Base-by-base conservation (phyloP, 139 green algal genomes). In the Diplosphaera chodatii region DNA sequence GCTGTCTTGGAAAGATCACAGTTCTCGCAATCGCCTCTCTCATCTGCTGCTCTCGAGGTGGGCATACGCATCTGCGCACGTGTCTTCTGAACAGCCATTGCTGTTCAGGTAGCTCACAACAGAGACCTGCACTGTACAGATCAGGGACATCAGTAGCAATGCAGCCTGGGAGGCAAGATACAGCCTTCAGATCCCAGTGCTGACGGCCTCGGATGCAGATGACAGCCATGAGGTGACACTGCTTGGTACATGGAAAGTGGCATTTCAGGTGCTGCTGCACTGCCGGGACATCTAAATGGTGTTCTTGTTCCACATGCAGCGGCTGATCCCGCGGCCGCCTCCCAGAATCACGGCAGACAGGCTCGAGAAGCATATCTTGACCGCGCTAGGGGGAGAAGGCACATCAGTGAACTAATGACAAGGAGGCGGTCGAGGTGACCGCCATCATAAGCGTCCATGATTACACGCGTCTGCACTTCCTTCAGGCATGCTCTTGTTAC, bases 1-100 rank as follows among this genome's bases (percentile, higher is more conserved):
- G 80, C 69, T 2, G 63, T 88, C 20, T 68, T 90, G n/a, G 78
- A 85, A 33, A 71, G 82, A 4, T 80, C 84, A 16, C 28, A 73
- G 32, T 90, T 88, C 70, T 67, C 83, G 71, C 77, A 73, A 5
- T 76, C 67, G 4, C 67, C 55, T 2, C 63, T 90, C 4, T 81
- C 66, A 34, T 71, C 40, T 15, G 66, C 71, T 6, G 48, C 64
- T 25, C 55, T 90, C 21, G 77, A 87, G 78, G 80, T 88, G 15
- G 48, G 25, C n/a, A n/a, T n/a, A n/a, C n/a, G 48, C 48, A 18
- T 21, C 25, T 59, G 16, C 22, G 18, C 16, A 25, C 3, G 3
- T 30, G 55, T n/a, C 22, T 63, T 8, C 55, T 16, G 4, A 28
- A 4, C 21, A 5, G 10, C 8, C 29, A 34, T 25, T 20, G 40